These are phyloP conservation scores for Adenanthera pavonina DNA, from an alignment of 306 rosid species.

Conservation along the genomic window DNA sequence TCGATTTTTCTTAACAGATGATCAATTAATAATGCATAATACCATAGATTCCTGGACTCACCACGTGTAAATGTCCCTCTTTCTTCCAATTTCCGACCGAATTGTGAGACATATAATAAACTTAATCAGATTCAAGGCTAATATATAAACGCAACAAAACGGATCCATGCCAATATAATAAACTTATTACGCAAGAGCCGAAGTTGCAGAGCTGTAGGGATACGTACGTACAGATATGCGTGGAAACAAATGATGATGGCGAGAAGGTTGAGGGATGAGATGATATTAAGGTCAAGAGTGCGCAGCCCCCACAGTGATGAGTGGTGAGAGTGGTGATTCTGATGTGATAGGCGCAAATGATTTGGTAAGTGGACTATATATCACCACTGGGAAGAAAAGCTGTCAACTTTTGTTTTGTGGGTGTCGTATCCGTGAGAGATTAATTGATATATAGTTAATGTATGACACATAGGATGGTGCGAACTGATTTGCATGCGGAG, in stretches of 20 bases:
- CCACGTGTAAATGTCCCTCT: too few species aligned
- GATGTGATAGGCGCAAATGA: conserved; percentile 58
- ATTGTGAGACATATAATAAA: neutral
- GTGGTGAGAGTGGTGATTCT: conserved; percentile 46
- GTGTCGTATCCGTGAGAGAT: conserved; percentile 26
- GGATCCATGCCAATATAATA: neutral
- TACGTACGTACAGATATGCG: neutral
- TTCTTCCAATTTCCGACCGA: neutral
- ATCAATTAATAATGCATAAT: too few species aligned
- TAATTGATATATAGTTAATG: neutral
- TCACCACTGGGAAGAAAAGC: conserved; percentile 16
- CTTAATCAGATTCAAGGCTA: neutral
- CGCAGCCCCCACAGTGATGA: conserved; percentile 37
- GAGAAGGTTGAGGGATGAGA: conserved; percentile 26
- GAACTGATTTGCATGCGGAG: conserved; percentile 54
- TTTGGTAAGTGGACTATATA: conserved; percentile 49
- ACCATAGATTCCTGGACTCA: too few species aligned
- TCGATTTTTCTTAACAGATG: neutral
- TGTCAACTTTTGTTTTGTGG: conserved; percentile 30
- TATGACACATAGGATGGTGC: neutral
- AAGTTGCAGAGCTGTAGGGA: neutral
- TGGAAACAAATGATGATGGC: conserved; percentile 6
- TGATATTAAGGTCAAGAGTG: conserved; percentile 41
- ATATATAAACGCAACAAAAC: neutral
- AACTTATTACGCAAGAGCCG: neutral